Percentiles rank a stretch among this genome's conserved stretches.
Conservation (phyloP, 2,329 filamentous ascomycete species). For the Alternaria conjuncta region DNA sequence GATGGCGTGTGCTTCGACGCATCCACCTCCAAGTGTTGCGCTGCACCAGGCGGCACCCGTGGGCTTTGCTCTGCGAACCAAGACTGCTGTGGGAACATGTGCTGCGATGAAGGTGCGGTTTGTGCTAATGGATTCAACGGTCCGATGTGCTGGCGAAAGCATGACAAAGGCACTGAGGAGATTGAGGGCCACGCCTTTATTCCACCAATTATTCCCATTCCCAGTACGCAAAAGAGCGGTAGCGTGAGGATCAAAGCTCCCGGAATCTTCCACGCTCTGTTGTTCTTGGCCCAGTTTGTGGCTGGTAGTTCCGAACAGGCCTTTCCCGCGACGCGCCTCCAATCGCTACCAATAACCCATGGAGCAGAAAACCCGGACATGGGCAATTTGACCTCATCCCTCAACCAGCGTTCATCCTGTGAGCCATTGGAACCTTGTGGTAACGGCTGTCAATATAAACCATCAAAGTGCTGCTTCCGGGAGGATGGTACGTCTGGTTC, state of each 20-base stretch:
- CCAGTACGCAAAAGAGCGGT: not conserved
- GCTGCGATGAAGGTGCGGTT: constrained; percentile 3
- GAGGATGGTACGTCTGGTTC: not conserved
- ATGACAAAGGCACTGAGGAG: not conserved
- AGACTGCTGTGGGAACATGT: constrained; percentile 9
- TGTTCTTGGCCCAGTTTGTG: not conserved
- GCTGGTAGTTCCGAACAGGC: not conserved
- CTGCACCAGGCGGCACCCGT: not conserved
- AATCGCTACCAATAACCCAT: not conserved
- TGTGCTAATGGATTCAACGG: not conserved
- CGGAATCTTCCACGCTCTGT: not conserved
- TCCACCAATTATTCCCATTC: not conserved
- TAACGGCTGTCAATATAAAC: not conserved
- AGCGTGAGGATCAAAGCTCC: not conserved
- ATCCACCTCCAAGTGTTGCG: not conserved
- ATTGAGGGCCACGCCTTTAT: not conserved
- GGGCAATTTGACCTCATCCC: not conserved
- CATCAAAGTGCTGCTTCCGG: not conserved
- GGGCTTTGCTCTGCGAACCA: not conserved
- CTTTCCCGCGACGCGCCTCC: not conserved
- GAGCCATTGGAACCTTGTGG: not conserved
- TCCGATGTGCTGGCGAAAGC: not conserved
- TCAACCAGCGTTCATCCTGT: not conserved
- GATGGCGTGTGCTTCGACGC: not conserved
- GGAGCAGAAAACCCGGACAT: not conserved